Evolutionary conservation across 1,284 basidiomycete species (phyloP).

Genomic region (Ganoderma boninense): DNA sequence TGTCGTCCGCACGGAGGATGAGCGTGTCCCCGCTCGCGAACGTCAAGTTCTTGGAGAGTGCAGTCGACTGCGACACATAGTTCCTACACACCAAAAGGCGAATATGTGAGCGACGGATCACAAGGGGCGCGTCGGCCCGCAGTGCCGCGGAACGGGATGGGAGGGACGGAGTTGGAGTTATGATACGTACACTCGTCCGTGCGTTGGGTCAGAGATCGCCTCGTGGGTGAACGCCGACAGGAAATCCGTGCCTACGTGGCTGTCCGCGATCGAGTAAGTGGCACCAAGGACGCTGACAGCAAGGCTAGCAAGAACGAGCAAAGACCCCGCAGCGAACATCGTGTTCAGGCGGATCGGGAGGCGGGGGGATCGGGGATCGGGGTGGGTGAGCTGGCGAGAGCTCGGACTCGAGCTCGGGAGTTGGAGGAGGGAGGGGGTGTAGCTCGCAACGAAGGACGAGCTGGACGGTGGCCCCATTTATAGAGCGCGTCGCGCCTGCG

Average conservation of each 20-base stretch:
- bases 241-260: conserved; percentile 55
- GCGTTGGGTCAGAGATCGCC: conserved; percentile 62
- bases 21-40: conserved; percentile 37
- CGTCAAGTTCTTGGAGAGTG: conserved; percentile 43
- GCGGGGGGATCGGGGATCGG: neutral
- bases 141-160: neutral
- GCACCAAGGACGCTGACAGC: conserved; percentile 32
- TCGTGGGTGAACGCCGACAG: conserved; percentile 55
- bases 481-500: neutral
- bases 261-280: conserved; percentile 52
- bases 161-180: neutral
- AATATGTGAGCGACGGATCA: neutral
- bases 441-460: conserved; percentile 19
- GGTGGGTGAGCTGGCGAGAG: conserved; percentile 14
- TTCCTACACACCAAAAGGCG: conserved; percentile 35
- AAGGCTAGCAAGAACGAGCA: conserved; percentile 20
- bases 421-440: conserved; percentile 9
- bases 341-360: conserved; percentile 9
- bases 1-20: conserved; percentile 59
- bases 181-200: conserved; percentile 62
- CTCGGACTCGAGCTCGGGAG: conserved; percentile 12
- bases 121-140: neutral
- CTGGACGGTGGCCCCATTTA: conserved; percentile 11
- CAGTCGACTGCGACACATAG: conserved; percentile 42
- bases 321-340: conserved; percentile 14